phyloP scores from a whole-genome alignment of 1,139 yeast genomes.

The Kazachstania sp. region DNA sequence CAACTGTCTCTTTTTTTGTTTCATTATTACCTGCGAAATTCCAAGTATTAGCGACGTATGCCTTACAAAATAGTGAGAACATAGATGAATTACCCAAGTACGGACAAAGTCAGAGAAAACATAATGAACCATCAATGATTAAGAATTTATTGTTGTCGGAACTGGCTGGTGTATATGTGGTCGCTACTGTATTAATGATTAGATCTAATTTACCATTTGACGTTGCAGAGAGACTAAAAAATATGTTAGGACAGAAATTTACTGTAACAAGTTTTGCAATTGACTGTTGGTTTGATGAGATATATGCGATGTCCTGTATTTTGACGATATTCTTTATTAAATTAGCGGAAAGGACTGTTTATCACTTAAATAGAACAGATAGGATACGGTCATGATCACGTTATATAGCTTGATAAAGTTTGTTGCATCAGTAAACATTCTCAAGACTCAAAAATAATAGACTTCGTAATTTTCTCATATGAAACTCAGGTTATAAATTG shows the following conservation, averaged over 20 bases:
- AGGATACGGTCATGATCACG: background rate
- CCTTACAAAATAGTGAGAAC: slow-evolving; percentile 16
- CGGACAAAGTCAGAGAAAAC: slow-evolving; percentile 1
- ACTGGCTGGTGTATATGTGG: slow-evolving; percentile 66
- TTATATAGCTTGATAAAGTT: too few relatives aligned
- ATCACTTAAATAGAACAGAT: background rate
- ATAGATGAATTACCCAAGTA: slow-evolving; percentile 15
- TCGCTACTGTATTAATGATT: slow-evolving; percentile 71
- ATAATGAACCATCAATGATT: slow-evolving; percentile 25
- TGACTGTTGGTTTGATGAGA: slow-evolving; percentile 74
- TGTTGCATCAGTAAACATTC: too few relatives aligned
- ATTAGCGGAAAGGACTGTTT: slow-evolving; percentile 21
- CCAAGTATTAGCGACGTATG: slow-evolving; percentile 25
- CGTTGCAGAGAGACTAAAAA: slow-evolving; percentile 37
- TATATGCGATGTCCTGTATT: slow-evolving; percentile 52
- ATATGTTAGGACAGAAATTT: slow-evolving; percentile 27
- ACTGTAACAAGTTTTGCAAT: slow-evolving; percentile 44
- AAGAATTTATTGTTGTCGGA: slow-evolving; percentile 53
- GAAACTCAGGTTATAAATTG: too few relatives aligned
- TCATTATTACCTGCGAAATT: slow-evolving; percentile 28
- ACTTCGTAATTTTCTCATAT: too few relatives aligned
- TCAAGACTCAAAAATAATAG: too few relatives aligned
- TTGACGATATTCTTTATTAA: slow-evolving; percentile 43
- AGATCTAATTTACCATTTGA: slow-evolving; percentile 63
- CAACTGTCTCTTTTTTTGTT: slow-evolving; percentile 38